These are phyloP conservation scores for Vaccinium darrowii DNA, from an alignment of 148 eudicot genomes.

Conservation along the genomic window DNA sequence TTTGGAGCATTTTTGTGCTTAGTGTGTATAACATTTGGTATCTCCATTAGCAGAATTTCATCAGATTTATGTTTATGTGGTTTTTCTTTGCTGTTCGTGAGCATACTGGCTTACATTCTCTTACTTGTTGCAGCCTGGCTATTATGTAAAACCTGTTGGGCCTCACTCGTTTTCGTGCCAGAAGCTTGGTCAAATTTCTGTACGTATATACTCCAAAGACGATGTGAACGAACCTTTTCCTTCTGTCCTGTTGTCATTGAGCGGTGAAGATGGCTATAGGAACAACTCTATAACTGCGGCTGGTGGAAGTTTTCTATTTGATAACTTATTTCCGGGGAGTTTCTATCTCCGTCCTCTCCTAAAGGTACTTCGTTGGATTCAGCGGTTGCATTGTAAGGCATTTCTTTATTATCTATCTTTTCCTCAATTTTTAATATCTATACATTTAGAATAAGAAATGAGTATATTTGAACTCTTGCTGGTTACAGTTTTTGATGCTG, in stretches of 20 bases:
- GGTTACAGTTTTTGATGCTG: neutral
- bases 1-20: neutral
- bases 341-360: constrained; percentile 96
- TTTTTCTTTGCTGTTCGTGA: constrained; percentile 12
- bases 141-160: constrained; percentile 75
- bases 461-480: neutral
- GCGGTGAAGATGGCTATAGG: constrained; percentile 98
- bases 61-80: constrained; percentile 11
- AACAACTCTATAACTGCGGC: constrained; percentile 80
- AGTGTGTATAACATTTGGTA: neutral
- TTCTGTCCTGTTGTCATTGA: constrained; percentile 80
- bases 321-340: constrained; percentile 88
- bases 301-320: constrained; percentile 77
- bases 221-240: constrained; percentile 77
- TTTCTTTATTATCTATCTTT: neutral
- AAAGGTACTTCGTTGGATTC: constrained; percentile 53
- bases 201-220: constrained; percentile 61
- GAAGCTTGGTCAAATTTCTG: constrained; percentile 90
- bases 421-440: neutral
- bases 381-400: neutral
- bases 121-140: constrained; percentile 73
- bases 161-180: constrained; percentile 83
- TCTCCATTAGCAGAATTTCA: constrained; percentile 2
- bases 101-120: constrained; percentile 17
- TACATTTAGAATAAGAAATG: neutral